Conservation (phyloP, 108 stramenopile species). For the Chaetoceros muelleri region DNA sequence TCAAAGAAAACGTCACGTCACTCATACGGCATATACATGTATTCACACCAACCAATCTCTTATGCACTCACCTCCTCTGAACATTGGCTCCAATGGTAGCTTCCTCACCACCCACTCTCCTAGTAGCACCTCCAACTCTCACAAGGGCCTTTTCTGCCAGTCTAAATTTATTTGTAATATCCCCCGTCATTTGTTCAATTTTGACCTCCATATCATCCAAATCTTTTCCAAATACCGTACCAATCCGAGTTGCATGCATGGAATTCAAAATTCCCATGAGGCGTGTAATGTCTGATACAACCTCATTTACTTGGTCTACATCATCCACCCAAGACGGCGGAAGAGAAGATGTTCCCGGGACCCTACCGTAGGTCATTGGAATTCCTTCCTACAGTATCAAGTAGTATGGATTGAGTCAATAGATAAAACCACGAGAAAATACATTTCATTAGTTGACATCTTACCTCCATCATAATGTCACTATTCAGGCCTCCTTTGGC, state of each 20-base stretch:
- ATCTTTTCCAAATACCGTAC: slow-evolving; percentile 80
- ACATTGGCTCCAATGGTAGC: slow-evolving; percentile 81
- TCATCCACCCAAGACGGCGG: slow-evolving; percentile 79
- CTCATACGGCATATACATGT: not conserved
- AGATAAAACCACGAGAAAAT: too few species aligned
- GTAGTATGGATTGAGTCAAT: slow-evolving; percentile 13
- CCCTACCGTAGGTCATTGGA: slow-evolving; percentile 23
- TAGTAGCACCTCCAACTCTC: slow-evolving; percentile 70
- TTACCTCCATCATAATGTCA: slow-evolving; percentile 20
- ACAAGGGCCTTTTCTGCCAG: slow-evolving; percentile 74
- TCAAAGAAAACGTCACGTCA: slow-evolving; percentile 3
- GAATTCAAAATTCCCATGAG: slow-evolving; percentile 74
- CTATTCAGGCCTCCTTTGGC: slow-evolving; percentile 17
- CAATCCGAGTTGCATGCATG: slow-evolving; percentile 89
- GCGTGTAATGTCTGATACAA: slow-evolving; percentile 61
- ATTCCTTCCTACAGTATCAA: slow-evolving; percentile 50
- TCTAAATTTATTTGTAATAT: slow-evolving; percentile 83
- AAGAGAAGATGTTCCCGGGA: slow-evolving; percentile 19
- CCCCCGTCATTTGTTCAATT: slow-evolving; percentile 78
- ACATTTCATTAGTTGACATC: too few species aligned
- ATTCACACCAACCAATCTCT: too few species aligned
- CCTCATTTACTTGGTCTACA: slow-evolving; percentile 71
- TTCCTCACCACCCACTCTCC: slow-evolving; percentile 72
- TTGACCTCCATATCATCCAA: slow-evolving; percentile 77
- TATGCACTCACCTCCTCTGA: slow-evolving; percentile 52